These are phyloP conservation scores for Aspergillus udagawae DNA, from an alignment of 2,329 filamentous ascomycete species.

Conservation along the genomic window DNA sequence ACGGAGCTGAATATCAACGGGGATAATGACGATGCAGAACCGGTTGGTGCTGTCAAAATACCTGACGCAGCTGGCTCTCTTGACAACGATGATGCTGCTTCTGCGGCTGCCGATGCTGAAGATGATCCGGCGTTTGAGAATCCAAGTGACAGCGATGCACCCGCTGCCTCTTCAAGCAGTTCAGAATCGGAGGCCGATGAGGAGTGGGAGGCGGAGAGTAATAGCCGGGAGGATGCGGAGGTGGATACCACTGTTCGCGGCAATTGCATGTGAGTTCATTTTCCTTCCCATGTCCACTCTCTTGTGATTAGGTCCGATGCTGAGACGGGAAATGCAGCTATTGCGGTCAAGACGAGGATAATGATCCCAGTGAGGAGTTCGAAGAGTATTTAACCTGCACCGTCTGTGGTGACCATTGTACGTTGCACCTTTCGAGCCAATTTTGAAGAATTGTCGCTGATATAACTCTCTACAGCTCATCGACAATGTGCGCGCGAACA, in stretches of 20 bases:
- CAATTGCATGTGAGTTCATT: conserved; percentile 57
- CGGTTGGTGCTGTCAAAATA: conserved; percentile 36
- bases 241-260: conserved; percentile 49
- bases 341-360: conserved; percentile 76
- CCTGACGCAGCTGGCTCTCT: conserved; percentile 26
- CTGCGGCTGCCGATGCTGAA: conserved; percentile 37
- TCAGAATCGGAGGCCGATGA: conserved; percentile 57
- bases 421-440: conserved; percentile 39
- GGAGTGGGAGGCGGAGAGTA: conserved; percentile 48
- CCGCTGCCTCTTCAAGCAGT: conserved; percentile 41
- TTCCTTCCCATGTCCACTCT: not conserved
- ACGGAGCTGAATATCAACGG: conserved; percentile 23
- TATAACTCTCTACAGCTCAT: conserved; percentile 66
- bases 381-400: conserved; percentile 74
- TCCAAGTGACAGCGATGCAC: conserved; percentile 37
- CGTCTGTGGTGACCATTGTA: conserved; percentile 78
- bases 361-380: conserved; percentile 76
- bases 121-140: conserved; percentile 42
- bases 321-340: conserved; percentile 56
- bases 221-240: conserved; percentile 43
- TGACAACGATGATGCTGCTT: conserved; percentile 39
- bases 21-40: conserved; percentile 43
- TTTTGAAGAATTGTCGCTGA: conserved; percentile 24
- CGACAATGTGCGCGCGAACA: conserved; percentile 79
- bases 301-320: conserved; percentile 18